phyloP scores from a whole-genome alignment of 345 rosid species.

The Euphorbia peplus region DNA sequence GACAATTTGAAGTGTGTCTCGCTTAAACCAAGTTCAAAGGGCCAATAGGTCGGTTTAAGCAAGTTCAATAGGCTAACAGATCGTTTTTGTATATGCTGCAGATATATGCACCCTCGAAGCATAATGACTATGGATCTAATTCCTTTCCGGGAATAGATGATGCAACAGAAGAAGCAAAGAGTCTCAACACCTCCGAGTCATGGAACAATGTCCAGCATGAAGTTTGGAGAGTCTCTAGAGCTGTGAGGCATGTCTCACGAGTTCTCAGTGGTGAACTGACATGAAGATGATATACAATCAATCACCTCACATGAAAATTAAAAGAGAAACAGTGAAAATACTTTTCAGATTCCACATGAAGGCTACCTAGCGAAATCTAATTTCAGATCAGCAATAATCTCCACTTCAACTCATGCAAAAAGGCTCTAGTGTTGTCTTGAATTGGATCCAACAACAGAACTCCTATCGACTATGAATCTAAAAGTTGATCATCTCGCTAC shows the following conservation, averaged over 20 bases:
- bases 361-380: not conserved
- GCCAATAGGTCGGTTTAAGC: too few species aligned
- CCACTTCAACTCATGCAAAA: not conserved
- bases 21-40: too few species aligned
- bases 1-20: too few species aligned
- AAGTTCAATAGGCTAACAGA: too few species aligned
- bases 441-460: not conserved
- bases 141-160: conserved; percentile 77
- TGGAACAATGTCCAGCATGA: conserved; percentile 73
- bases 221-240: conserved; percentile 82
- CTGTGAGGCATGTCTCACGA: conserved; percentile 53
- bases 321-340: not conserved
- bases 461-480: not conserved
- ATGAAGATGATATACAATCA: conserved; percentile 26
- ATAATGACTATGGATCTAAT: conserved; percentile 68
- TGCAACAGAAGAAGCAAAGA: conserved; percentile 59
- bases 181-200: conserved; percentile 40
- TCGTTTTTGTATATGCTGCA: conserved; percentile 24
- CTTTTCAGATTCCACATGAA: not conserved
- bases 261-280: conserved; percentile 64
- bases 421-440: not conserved
- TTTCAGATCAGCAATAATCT: not conserved
- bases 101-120: conserved; percentile 73
- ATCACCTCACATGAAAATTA: not conserved
- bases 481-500: not conserved